Conservation (phyloP, 1,284 basidiomycete species). For the Apiotrichum siamense region DNA sequence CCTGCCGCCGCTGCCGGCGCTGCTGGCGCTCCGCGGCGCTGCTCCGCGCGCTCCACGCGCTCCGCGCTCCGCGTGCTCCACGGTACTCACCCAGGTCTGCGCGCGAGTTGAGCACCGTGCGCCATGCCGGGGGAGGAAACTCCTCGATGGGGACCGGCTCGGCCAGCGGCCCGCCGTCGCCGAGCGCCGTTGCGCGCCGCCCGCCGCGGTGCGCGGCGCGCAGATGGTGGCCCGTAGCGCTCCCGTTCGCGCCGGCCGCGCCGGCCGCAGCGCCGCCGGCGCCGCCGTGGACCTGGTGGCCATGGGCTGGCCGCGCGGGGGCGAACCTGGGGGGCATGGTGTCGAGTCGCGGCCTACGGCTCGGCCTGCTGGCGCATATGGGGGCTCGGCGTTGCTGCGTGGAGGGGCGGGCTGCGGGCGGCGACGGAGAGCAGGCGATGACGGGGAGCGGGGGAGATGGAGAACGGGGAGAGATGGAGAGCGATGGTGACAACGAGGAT, state of each 20-base stretch:
- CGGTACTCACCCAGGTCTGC: constrained; percentile 41
- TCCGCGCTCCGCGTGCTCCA: too few species aligned
- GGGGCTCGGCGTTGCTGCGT: neutral
- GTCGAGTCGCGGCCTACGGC: neutral
- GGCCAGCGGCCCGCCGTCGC: constrained; percentile 12
- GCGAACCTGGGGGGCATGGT: constrained; percentile 9
- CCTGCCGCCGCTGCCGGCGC: too few species aligned
- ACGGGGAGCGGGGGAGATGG: neutral
- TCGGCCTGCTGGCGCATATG: too few species aligned
- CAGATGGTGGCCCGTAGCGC: neutral
- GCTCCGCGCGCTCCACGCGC: too few species aligned
- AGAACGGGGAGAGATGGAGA: neutral
- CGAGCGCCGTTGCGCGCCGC: constrained; percentile 8
- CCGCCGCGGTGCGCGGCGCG: neutral
- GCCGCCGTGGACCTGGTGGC: constrained; percentile 2
- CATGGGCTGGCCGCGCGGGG: constrained; percentile 5
- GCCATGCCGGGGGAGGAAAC: constrained; percentile 43
- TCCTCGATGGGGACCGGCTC: constrained; percentile 37
- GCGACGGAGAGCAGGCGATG: neutral
- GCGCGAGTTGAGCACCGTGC: constrained; percentile 37
- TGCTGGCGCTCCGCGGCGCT: too few species aligned
- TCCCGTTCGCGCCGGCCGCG: too few species aligned
- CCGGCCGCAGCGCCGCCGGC: neutral
- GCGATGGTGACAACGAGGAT: neutral
- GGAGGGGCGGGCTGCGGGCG: neutral